A percentile compares a stretch with the other conserved stretches of the same genome.
phyloP scores from a whole-genome alignment of 2,329 filamentous ascomycete genomes.

The Colletotrichum aenigma region DNA sequence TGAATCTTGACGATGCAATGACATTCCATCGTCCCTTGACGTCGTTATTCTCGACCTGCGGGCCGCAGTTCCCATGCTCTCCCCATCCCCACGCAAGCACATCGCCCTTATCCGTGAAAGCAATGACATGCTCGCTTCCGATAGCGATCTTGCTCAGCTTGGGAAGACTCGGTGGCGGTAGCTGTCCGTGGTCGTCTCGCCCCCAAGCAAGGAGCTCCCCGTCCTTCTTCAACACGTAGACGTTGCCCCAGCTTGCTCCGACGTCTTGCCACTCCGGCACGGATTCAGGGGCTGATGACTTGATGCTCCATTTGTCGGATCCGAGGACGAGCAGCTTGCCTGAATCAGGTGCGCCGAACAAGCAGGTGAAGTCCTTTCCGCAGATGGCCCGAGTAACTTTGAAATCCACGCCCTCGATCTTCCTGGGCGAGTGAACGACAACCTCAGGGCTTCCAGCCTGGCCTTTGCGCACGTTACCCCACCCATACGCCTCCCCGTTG shows the following conservation, averaged over 20 bases:
- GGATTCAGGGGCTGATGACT: constrained; percentile 57
- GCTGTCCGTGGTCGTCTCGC: constrained; percentile 82
- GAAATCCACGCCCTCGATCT: constrained; percentile 65
- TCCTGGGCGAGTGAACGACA: constrained; percentile 63
- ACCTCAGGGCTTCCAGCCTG: constrained; percentile 71
- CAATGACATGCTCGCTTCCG: constrained; percentile 90
- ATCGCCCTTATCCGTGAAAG: constrained; percentile 65
- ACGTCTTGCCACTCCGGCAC: constrained; percentile 69
- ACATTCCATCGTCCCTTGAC: constrained; percentile 73
- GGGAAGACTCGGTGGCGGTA: constrained; percentile 68
- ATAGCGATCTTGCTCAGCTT: constrained; percentile 68
- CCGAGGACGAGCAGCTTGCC: constrained; percentile 73
- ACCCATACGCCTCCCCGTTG: constrained; percentile 82
- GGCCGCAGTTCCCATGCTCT: constrained; percentile 95
- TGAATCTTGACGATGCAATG: constrained; percentile 62
- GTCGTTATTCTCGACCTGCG: constrained; percentile 65
- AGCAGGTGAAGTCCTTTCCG: constrained; percentile 84
- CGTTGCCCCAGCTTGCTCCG: constrained; percentile 80
- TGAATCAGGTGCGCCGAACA: constrained; percentile 60
- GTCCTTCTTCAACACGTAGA: constrained; percentile 71
- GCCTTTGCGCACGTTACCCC: constrained; percentile 86
- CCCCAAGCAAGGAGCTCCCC: constrained; percentile 77
- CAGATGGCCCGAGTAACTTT: constrained; percentile 71
- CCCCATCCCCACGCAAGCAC: constrained; percentile 95
- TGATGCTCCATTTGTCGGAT: constrained; percentile 73